Evolutionary conservation across 176 grass and related monocot genomes (phyloP), one percentile per base, ranked within the genome.

Genomic region (Zoysia japonica): DNA sequence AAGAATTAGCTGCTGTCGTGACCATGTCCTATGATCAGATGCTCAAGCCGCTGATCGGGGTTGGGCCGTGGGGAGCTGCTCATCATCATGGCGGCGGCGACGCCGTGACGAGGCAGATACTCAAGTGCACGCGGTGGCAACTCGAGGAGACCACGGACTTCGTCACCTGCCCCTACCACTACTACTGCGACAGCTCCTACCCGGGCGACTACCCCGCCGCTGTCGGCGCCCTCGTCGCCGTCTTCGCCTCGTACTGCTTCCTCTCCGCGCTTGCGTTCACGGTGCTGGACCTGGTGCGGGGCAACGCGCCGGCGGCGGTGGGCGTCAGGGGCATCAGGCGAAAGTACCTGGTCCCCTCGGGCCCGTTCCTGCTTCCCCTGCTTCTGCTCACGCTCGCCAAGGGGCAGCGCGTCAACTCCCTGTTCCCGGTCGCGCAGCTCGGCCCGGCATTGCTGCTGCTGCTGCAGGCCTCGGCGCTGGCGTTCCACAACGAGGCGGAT

Each of bases 91-190:
- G 76, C 57, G 28, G 28, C 28, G 61, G 80, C 39, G 79, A 88
- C 39, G 85, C 76, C 10, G 87, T 93, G 84, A 78, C 87, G 53
- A 81, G 82, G 60, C 80, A 88, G 78, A 93, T 99, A 71, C 88
- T 95, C 78, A 96, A 93, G 81, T 99, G 96, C 88, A 95, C 92
- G 62, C 70, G 90, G 87, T 99, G 96, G 96, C 92, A 96, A 89
- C 83, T 99, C 11, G 96, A 99, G 78, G 96, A 95, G 84, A 95
- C 92, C 63, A 93, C 84, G 36, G 88, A 99, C 65, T 91, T 93
- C 71, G 68, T 95, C 73, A 89, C 93, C 71, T 99, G 96, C 82
- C 92, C 96, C 42, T 99, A 85, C 81, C 96, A 99, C 82, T 99
- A 99, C 90, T 95, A 89, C 88, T 99, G 96, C 88, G 96, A 92